Evolutionary conservation across 352 stramenopile genomes (phyloP), one percentile per base, ranked within the genome.

Genomic region (Phytophthora pini): DNA sequence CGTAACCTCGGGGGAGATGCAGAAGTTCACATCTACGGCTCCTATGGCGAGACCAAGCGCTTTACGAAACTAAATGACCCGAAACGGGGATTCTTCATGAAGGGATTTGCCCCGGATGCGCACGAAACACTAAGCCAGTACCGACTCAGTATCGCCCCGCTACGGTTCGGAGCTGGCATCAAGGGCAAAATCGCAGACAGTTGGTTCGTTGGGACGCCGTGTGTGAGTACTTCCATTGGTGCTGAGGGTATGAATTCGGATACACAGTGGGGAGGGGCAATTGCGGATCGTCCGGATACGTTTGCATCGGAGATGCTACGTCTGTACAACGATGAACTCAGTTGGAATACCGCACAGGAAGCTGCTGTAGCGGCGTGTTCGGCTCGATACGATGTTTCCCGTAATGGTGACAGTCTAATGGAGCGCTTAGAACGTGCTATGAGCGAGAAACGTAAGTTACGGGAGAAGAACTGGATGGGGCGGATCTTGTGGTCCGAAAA

Each of bases 131-230:
- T 97, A 36, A 72, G 80, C 12, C 56, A 66, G 48, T 90, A 94
- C 52, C 74, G 87, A 10, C 61, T 98, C 5, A 84, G 89, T 9
- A 77, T 98, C 32, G 93, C 95, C 29, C 95, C 95, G 5, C 71
- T 98, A 54, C 87, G 95, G 6, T 98, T 96, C 76, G 95, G 95
- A 27, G 93, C 93, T 2, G 95, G 95, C 2, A 97, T 98, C 61
- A 98, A 98, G 68, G 95, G 95, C 20, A 98, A 98, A 69, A 97
- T 98, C 57, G 80, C 94, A 2, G 93, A 98, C 65, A 90, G 90
- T 64, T 98, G 95, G 95, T 87, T 84, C 32, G 83, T 83, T 53
- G 92, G 93, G 4, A 95, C 91, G 38, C 95, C 95, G 1, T 97
- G 95, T 12, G 85, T 98, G 4, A 87, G 87, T 4, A 98, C 93